Evolutionary conservation across 2,329 filamentous ascomycete species (phyloP), one percentile per base, ranked within the genome.

Genomic region (Monascus ruber): DNA sequence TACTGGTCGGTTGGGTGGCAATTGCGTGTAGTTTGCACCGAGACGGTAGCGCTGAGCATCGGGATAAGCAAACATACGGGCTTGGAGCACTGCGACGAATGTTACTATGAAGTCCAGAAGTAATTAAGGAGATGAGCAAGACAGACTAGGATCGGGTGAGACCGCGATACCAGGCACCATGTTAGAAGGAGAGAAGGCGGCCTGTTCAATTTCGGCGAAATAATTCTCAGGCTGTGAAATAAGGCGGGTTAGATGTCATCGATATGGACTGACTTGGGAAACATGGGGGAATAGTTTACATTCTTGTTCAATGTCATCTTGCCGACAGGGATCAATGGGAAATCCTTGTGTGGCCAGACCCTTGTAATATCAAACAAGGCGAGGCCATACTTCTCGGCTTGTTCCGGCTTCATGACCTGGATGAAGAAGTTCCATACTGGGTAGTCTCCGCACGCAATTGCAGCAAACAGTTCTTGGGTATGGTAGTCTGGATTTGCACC

Each of bases 361-460:
- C 93, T 91, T 31, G 85, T 93, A 1, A 85, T 80, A 48, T 93
- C 85, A 1, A 93, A 73, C 26, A 89, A 81, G 51, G 91, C 85
- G 44, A 91, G 89, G 5, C 89, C 85, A 44, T 89, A 93, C 10
- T 84, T 76, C 45, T 89, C 70, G 55, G 85, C 76, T 36, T 79
- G 72, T 6, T 71, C 71, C 47, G 89, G 84, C 0, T 81, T 74
- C 24, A 91, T 74, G 3, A 79, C 70, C 53, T 93, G 85, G n/a
- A 93, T 79, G 33, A 82, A 83, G 42, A 91, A 85, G 53, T 82
- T 81, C 83, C 83, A 91, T 52, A 78, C 82, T 6, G 84, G 83
- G 50, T 71, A 87, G 0, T 71, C 70, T 5, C 82, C 81, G 10
- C 69, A 77, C 8, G 82, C 77, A 37, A 91, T 89, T 5, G 84